Evolutionary conservation across 768 basidiomycete species (phyloP), one percentile per base, ranked within the genome.

Genomic region (Auricularia auricula-judae): DNA sequence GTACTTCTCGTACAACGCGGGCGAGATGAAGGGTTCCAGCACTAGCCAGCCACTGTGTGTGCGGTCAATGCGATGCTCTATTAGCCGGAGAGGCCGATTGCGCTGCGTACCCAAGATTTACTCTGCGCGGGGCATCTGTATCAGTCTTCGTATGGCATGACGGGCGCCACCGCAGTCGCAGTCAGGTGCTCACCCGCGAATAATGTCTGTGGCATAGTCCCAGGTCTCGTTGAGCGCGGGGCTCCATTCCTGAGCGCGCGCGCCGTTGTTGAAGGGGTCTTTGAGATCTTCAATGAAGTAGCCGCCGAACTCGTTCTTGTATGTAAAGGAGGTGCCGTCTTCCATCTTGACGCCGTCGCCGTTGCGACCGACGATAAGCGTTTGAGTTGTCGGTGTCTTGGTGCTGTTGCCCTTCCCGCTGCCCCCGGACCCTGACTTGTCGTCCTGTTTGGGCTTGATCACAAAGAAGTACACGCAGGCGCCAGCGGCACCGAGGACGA

Each of bases 11-110:
- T 77, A 88, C 43, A 87, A 72, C 3, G 77, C 77, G 0, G 88
- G 88, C 2, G 81, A 74, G 72, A 91, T 89, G 76, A 89, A 90
- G 3, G 89, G 91, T 73, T 94, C 92, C 34, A 86, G 80, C 33
- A 86, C 84, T 69, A 92, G 84, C 74, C 86, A 83, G 1, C 90
- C 90, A 43, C 87, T 59, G 56, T 18, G 5, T 18, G 11, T 5
- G 14, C 47, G 8, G 36, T 33, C 58, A 64, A n/a, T 35, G 36
- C 23, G 29, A 29, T 29, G 29, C 29, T 29, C 29, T 29, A 29
- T 29, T 29, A 14, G 23, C 44, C 16, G 14, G 7, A 11, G 62
- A 59, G 11, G 36, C 61, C n/a, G n/a, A 36, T 33, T 14, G 43
- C 16, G 29, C 8, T 59, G 23, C 56, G 4, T 96, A 96, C 67